Evolutionary conservation across 257 asterid species (phyloP).

Genomic region (Fraxinus anomala): DNA sequence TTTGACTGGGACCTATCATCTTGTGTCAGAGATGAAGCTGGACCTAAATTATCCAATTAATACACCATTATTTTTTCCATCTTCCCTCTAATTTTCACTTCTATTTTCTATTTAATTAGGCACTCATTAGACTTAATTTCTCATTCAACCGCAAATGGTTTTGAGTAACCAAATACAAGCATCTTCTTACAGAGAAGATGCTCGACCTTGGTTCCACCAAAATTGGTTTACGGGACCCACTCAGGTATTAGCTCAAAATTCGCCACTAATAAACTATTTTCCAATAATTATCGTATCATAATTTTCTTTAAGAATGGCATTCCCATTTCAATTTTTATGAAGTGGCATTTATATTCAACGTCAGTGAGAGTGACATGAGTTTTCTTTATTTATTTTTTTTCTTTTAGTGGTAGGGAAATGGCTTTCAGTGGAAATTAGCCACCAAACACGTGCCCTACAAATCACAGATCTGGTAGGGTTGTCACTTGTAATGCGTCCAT

Average conservation of each 20-base stretch:
- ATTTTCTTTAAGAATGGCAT: neutral
- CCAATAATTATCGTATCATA: neutral
- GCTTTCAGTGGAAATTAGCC: neutral
- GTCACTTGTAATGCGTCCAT: conserved; percentile 4
- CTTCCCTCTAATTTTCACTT: neutral
- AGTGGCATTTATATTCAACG: neutral
- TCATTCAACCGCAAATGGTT: neutral
- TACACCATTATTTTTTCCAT: neutral
- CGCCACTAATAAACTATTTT: neutral
- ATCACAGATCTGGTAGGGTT: neutral
- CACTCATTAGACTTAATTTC: neutral
- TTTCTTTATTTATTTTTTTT: neutral
- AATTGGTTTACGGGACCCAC: neutral
- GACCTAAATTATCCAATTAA: neutral
- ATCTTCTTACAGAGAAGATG: neutral
- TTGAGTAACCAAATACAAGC: neutral
- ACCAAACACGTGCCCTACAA: neutral
- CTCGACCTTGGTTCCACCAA: neutral
- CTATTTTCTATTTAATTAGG: neutral
- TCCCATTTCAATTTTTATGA: neutral
- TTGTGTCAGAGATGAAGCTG: neutral
- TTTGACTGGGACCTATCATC: too few species aligned
- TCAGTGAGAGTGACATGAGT: neutral
- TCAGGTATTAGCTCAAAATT: neutral
- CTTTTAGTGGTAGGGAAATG: neutral